Conservation (phyloP, 768 basidiomycete genomes). For the Trametes elegans region DNA sequence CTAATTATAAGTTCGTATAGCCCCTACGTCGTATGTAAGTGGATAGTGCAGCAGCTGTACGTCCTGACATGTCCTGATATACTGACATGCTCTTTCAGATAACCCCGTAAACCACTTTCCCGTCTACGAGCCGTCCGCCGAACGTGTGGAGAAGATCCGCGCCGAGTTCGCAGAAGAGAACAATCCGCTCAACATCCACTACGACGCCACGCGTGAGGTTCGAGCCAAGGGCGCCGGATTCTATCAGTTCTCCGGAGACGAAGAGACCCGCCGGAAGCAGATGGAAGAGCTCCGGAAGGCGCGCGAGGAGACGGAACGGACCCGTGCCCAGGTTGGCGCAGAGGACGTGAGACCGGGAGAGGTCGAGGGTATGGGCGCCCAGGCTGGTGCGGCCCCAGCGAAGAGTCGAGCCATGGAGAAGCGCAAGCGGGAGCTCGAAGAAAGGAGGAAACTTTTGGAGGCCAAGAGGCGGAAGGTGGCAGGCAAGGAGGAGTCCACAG, state of each 20-base stretch:
- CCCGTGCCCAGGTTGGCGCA: constrained; percentile 58
- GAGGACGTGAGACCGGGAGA: constrained; percentile 65
- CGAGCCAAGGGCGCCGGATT: constrained; percentile 89
- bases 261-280: constrained; percentile 70
- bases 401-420: constrained; percentile 68
- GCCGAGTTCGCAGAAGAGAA: constrained; percentile 67
- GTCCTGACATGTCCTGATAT: too few relatives aligned
- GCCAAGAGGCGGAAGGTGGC: constrained; percentile 63
- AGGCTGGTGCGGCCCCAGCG: constrained; percentile 16
- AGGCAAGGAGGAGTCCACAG: constrained; percentile 2
- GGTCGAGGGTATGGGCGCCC: constrained; percentile 68
- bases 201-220: constrained; percentile 78
- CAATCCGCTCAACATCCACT: constrained; percentile 74
- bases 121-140: constrained; percentile 80
- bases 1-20: not conserved
- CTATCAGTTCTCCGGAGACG: constrained; percentile 89
- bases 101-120: constrained; percentile 88
- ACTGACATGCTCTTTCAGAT: constrained; percentile 45
- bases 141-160: constrained; percentile 72
- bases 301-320: constrained; percentile 69
- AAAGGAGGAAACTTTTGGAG: constrained; percentile 55
- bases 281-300: constrained; percentile 77
- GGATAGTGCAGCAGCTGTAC: too few relatives aligned
- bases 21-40: constrained; percentile 28
- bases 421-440: constrained; percentile 71